Evolutionary conservation across 2,329 filamentous ascomycete genomes (phyloP).

Genomic region (Penicillium digitatum): DNA sequence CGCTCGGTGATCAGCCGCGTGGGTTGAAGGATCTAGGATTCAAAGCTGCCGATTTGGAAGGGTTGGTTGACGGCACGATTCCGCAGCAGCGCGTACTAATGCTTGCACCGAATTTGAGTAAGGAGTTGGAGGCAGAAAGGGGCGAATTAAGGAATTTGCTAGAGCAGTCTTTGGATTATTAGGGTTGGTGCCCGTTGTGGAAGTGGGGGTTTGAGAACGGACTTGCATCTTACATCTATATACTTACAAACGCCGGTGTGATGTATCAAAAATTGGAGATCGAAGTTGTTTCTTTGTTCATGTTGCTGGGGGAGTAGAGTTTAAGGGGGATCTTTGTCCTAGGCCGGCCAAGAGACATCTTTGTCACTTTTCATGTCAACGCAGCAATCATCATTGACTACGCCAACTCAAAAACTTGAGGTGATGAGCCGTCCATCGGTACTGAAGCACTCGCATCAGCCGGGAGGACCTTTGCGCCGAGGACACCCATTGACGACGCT

Average conservation of each 20-base stretch:
- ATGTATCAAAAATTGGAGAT: not conserved
- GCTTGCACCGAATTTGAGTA: conserved; percentile 76
- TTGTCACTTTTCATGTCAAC: not conserved
- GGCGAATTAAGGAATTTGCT: conserved; percentile 68
- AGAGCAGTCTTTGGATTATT: conserved; percentile 58
- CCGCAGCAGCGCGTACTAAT: conserved; percentile 87
- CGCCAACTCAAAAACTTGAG: not conserved
- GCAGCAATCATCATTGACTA: not conserved
- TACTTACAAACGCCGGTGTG: not conserved
- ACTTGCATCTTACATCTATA: not conserved
- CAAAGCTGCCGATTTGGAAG: conserved; percentile 67
- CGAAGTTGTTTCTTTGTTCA: not conserved
- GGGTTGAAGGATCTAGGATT: conserved; percentile 85
- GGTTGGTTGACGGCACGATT: conserved; percentile 87
- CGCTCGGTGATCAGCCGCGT: conserved; percentile 82
- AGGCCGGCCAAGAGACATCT: not conserved
- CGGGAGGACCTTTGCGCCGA: conserved; percentile 23
- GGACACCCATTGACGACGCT: conserved; percentile 33
- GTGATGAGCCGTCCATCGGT: not conserved
- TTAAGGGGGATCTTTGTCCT: not conserved
- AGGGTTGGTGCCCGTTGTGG: conserved; percentile 10
- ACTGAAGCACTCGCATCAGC: not conserved
- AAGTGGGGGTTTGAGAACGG: not conserved
- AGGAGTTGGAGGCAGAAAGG: conserved; percentile 65
- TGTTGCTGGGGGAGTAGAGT: not conserved